Percentiles rank a stretch among this genome's conserved stretches.
Evolutionary conservation across 129 eudicot species (phyloP).

Genomic region (Heracleum sosnowskyi): DNA sequence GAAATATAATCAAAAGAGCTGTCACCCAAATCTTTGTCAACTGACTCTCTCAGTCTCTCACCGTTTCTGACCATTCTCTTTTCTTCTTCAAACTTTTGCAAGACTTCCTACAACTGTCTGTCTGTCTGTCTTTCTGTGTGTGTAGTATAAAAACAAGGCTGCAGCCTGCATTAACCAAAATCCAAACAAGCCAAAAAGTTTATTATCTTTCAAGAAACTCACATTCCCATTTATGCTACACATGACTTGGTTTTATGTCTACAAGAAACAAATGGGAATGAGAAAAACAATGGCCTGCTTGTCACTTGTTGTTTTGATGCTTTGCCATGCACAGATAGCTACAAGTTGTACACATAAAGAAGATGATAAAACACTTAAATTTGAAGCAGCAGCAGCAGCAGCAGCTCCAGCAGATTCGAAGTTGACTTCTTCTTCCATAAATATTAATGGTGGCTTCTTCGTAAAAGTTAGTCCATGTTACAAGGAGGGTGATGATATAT

Average conservation of each 20-base stretch:
- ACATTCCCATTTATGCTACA: background rate
- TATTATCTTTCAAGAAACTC: background rate
- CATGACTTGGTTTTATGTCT: background rate
- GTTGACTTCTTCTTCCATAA: background rate
- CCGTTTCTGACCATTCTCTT: constrained; percentile 5
- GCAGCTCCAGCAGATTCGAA: background rate
- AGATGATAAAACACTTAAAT: background rate
- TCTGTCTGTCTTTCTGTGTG: no score
- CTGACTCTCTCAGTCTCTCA: constrained; percentile 9
- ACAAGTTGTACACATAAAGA: constrained; percentile 12
- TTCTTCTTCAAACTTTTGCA: no score
- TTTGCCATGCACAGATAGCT: constrained; percentile 16
- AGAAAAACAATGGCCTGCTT: constrained; percentile 18
- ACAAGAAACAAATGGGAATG: constrained; percentile 16
- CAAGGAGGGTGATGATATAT: constrained; percentile 20
- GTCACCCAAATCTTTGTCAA: constrained; percentile 31
- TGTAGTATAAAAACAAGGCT: background rate
- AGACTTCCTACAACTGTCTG: background rate
- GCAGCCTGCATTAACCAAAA: background rate
- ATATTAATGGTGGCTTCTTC: background rate
- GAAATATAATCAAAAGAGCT: background rate
- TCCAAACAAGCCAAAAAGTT: background rate
- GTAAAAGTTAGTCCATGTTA: background rate
- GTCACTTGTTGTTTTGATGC: constrained; percentile 26
- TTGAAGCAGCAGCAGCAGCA: background rate